Evolutionary conservation across 2,329 filamentous ascomycete genomes (phyloP).

Genomic region (Aspergillus brasiliensis): DNA sequence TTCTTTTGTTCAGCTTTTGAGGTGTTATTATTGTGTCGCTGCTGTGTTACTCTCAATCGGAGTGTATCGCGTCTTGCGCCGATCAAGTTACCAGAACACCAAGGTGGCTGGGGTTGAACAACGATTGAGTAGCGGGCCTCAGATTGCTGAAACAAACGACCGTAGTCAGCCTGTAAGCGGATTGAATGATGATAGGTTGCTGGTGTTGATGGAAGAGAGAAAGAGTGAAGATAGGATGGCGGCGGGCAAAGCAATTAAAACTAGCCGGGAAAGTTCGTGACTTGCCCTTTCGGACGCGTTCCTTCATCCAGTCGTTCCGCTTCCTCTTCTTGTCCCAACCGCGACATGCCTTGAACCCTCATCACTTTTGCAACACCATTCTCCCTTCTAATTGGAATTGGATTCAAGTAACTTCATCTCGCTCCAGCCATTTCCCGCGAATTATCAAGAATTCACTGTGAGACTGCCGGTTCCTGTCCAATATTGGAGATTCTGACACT

Average conservation of each 20-base stretch:
- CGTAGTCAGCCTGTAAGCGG: not conserved
- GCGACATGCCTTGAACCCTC: slow-evolving; percentile 6
- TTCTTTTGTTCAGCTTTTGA: not conserved
- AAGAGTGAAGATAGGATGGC: not conserved
- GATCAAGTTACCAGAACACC: not conserved
- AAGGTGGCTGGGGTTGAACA: not conserved
- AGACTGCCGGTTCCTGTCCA: not conserved
- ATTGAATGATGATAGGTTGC: not conserved
- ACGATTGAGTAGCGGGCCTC: not conserved
- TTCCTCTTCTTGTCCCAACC: slow-evolving; percentile 15
- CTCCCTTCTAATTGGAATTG: not conserved
- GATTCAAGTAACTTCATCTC: not conserved
- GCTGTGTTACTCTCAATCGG: slow-evolving; percentile 8
- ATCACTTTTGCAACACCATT: not conserved
- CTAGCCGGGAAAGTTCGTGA: slow-evolving; percentile 11
- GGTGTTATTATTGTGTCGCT: not conserved
- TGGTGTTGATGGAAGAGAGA: not conserved
- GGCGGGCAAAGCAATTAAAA: slow-evolving; percentile 1
- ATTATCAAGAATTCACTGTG: not conserved
- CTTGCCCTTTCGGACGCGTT: slow-evolving; percentile 17
- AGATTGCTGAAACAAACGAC: not conserved
- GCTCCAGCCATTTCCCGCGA: not conserved
- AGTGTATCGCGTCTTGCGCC: not conserved
- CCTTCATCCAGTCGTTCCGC: slow-evolving; percentile 18
- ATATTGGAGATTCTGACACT: slow-evolving; percentile 1